Evolutionary conservation across 2,329 filamentous ascomycete genomes (phyloP).

Genomic region (Pseudogymnoascus sp.): DNA sequence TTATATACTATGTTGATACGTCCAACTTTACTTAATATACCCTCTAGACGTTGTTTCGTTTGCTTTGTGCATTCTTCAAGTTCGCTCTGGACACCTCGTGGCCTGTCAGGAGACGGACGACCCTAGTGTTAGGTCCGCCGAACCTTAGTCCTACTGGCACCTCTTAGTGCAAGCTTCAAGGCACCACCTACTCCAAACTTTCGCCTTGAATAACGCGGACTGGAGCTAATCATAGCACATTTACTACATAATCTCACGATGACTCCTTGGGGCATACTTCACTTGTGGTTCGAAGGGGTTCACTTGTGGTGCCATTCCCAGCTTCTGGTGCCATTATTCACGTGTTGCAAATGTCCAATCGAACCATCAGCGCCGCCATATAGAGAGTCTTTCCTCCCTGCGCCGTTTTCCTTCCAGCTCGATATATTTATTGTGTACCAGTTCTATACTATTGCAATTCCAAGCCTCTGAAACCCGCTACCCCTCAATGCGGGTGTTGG

Average conservation of each 20-base stretch:
- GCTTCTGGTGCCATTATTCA: not conserved
- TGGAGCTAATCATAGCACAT: not conserved
- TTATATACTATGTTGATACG: conserved; percentile 3
- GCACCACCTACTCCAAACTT: not conserved
- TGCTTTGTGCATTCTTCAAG: not conserved
- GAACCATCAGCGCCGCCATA: not conserved
- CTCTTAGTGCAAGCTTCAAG: not conserved
- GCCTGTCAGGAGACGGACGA: not conserved
- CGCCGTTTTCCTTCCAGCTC: not conserved
- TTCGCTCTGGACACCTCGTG: not conserved
- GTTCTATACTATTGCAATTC: not conserved
- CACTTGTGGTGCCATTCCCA: not conserved
- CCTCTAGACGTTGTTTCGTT: not conserved
- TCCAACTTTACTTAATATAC: conserved; percentile 7
- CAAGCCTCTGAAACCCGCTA: not conserved
- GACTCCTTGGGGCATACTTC: not conserved
- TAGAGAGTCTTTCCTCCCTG: not conserved
- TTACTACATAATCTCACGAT: not conserved
- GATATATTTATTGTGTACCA: not conserved
- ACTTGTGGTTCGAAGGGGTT: not conserved
- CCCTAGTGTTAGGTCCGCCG: not conserved
- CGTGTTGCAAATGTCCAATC: not conserved
- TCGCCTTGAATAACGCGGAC: not conserved
- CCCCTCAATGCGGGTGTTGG: not conserved
- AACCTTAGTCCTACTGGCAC: not conserved